Evolutionary conservation across 192 early-diverging fungal species (phyloP), one percentile per base, ranked within the genome.

Genomic region (Irineochytrium annulatum): DNA sequence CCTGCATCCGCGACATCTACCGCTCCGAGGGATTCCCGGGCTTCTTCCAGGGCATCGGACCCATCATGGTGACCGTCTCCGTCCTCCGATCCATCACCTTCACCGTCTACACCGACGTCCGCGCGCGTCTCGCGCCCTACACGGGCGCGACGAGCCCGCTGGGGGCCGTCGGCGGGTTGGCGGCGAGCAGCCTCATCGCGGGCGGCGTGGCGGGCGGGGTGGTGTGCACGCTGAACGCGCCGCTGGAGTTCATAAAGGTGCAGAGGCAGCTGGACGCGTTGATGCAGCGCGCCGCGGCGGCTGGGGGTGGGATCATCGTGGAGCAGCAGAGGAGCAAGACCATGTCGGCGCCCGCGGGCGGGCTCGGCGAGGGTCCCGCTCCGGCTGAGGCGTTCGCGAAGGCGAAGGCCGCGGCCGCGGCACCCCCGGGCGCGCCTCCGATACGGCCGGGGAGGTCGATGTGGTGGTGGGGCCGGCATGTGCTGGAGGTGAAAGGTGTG

Each of bases 21-120:
- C 62, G 74, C 20, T 80, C 86, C 4, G 95, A 98, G 63, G 90
- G 95, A 11, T 24, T 91, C 6, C 65, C 79, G 35, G 95, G 94
- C 0, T 91, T 93, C 71, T 97, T 88, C 72, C 70, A 92, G 63
- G 94, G 94, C 65, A 74, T 86, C 5, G 51, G 89, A 19, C 95
- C 95, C 26, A 87, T 91, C 16, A 65, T 92, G 63, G 71, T 90
- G 4, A 89, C 93, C 3, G 83, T 91, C 19, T 90, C 91, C 8
- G 80, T 89, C 11, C 86, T 94, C 41, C 92, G 95, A 55, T 89
- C 88, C 0, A 70, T 95, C n/a, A 90, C 93, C 13, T 97, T 94
- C 67, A 87, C 91, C 1, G 81, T 93, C 6, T 98, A 95, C 73
- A 89, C 91, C 57, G 59, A 74, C 43, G 60, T 29, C 49, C 46